phyloP scores from a whole-genome alignment of 805 yeast genomes.

The Torulaspora indica region DNA sequence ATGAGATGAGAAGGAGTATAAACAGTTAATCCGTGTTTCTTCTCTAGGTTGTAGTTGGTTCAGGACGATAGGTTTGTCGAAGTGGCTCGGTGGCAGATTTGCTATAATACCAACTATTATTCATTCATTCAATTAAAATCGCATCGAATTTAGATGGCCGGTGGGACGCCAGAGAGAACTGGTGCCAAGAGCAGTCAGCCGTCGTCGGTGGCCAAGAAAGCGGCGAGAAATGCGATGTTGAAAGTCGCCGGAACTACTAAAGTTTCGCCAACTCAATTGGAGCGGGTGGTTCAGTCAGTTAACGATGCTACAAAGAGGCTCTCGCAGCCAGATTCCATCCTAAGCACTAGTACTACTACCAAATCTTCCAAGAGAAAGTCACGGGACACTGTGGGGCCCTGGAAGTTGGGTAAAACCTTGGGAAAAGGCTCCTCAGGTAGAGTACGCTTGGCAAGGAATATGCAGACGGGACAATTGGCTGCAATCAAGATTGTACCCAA shows the following conservation, averaged over 20 bases:
- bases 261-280: conserved; percentile 22
- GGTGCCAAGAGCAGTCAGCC: conserved; percentile 8
- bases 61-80: too few relatives aligned
- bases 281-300: conserved; percentile 35
- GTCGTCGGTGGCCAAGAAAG: conserved; percentile 26
- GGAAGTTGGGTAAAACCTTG: conserved; percentile 73
- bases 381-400: conserved; percentile 62
- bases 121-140: conserved; percentile 16
- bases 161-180: conserved; percentile 9
- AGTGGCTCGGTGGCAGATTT: neutral
- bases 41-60: too few relatives aligned
- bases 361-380: conserved; percentile 33
- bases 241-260: conserved; percentile 15
- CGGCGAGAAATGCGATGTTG: conserved; percentile 29
- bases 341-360: conserved; percentile 23
- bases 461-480: conserved; percentile 65
- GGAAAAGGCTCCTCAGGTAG: conserved; percentile 84
- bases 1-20: conserved; percentile 5
- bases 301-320: conserved; percentile 35
- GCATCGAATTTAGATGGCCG: conserved; percentile 7
- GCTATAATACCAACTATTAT: conserved; percentile 21
- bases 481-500: conserved; percentile 82
- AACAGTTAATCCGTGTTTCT: neutral
- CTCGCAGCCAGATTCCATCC: conserved; percentile 31
- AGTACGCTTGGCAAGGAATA: conserved; percentile 68